These are phyloP conservation scores for Phoma herbarum DNA, from an alignment of 2,329 filamentous ascomycete genomes.

Conservation along the genomic window DNA sequence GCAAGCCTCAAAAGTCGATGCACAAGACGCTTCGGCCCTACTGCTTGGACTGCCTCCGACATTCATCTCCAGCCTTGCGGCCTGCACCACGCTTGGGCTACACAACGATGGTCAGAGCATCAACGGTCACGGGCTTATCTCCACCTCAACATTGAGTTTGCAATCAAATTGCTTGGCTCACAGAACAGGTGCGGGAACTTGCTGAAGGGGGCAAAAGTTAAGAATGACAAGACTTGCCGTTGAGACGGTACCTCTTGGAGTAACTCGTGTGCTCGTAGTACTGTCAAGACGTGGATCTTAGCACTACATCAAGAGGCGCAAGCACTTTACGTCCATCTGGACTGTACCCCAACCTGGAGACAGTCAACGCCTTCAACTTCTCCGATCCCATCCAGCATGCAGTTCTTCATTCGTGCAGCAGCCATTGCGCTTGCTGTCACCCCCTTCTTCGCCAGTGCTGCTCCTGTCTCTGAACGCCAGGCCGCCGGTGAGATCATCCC, in stretches of 20 bases:
- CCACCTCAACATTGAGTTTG: constrained; percentile 11
- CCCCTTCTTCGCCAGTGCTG: constrained; percentile 35
- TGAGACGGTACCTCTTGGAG: constrained; percentile 14
- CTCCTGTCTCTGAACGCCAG: constrained; percentile 27
- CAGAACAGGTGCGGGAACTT: constrained; percentile 6
- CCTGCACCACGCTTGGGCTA: not conserved
- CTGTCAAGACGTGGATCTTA: not conserved
- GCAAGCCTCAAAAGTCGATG: constrained; percentile 13
- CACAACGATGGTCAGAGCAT: not conserved
- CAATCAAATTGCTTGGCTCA: constrained; percentile 14
- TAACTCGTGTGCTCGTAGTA: not conserved
- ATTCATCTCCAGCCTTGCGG: not conserved
- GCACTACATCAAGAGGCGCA: not conserved
- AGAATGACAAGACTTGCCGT: constrained; percentile 33
- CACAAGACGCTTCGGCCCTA: not conserved
- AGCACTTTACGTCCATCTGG: constrained; percentile 21
- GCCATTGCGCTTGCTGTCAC: constrained; percentile 36
- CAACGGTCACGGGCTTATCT: constrained; percentile 2
- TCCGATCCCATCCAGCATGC: constrained; percentile 30
- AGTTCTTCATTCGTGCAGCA: constrained; percentile 37
- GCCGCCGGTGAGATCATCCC: constrained; percentile 40
- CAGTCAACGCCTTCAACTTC: not conserved
- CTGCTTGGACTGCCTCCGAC: not conserved
- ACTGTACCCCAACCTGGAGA: not conserved
- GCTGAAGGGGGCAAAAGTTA: constrained; percentile 28